These are phyloP conservation scores for Leccinum subrobustum DNA, from an alignment of 1,284 basidiomycete species.

Conservation along the genomic window DNA sequence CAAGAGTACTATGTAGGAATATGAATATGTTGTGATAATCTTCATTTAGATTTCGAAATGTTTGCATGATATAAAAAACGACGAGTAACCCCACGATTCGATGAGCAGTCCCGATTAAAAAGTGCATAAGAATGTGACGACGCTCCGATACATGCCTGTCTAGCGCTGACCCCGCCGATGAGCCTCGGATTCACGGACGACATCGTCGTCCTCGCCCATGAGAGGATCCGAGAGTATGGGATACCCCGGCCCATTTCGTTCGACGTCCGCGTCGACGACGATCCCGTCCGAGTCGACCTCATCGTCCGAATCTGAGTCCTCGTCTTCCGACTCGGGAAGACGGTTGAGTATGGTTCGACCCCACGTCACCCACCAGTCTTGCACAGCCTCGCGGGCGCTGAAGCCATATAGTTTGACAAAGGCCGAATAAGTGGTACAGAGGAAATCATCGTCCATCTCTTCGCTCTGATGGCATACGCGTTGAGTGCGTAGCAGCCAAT, in stretches of 20 bases:
- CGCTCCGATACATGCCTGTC: not conserved
- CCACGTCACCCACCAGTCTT: conserved; percentile 52
- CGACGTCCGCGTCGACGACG: conserved; percentile 17
- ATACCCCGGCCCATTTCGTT: conserved; percentile 2
- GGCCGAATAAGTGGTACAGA: conserved; percentile 40
- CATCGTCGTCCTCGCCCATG: conserved; percentile 13
- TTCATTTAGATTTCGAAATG: not conserved
- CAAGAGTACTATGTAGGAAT: not conserved
- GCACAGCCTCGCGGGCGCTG: conserved; percentile 41
- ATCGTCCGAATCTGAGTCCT: not conserved
- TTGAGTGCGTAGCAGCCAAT: conserved; percentile 36
- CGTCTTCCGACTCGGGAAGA: not conserved
- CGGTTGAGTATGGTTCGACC: conserved; percentile 31
- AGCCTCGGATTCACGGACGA: conserved; percentile 11
- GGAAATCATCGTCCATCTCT: conserved; percentile 38
- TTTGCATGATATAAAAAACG: not conserved
- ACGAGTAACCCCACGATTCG: no score
- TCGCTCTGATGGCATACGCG: conserved; percentile 31
- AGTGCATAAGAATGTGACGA: not conserved
- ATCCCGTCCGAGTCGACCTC: not conserved
- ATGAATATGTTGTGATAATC: no score
- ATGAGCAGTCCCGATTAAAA: not conserved
- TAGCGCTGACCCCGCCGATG: conserved; percentile 1
- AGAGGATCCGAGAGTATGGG: conserved; percentile 12
- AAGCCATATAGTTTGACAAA: conserved; percentile 41